Evolutionary conservation across 306 rosid genomes (phyloP), one percentile per base, ranked within the genome.

Genomic region (Glycyrrhiza uralensis): DNA sequence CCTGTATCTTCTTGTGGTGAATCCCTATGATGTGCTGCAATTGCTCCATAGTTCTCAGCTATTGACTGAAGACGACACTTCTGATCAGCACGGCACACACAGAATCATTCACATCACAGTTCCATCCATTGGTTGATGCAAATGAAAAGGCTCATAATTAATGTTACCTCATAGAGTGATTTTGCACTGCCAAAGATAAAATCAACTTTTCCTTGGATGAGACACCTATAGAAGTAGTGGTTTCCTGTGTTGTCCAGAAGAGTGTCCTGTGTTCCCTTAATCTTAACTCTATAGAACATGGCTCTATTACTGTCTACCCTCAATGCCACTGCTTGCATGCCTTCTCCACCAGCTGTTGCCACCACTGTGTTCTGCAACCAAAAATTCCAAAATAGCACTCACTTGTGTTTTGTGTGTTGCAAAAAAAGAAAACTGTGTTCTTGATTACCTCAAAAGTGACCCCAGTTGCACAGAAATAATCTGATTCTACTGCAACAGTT

Each of bases 301-400:
- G 97, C 97, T 77, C 79, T 94, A 7, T 85, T 66, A 28, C 99
- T 90, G 23, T 87, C 58, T 44, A 91, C 80, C 60, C 96, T 89
- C 19, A 94, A 50, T 6, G 99, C 99, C 26, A 94, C 99, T 70
- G 83, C 99, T 80, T 94, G 99, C 90, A 82, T 94, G 67, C 97
- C 96, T 47, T 17, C 63, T 47, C 82, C 91, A 70, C 92, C 88
- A 14, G 95, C 84, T 13, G 65, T 63, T n/a, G 96, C 86, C 50
- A 80, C 85, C 52, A 89, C 89, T 10, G 97, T 69, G 76, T 94
- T 94, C 98, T 94, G 80, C 75, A 68, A 13, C 10, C 38, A 71
- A 56, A 45, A 54, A 6, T 50, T 20, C 59, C 51, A 70, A 32
- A 47, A 13, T 23, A 42, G 8, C 32, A 13, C 10, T n/a, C 23